These are phyloP conservation scores for Diutina pseudorugosa DNA, from an alignment of 1,139 yeast species.

Conservation along the genomic window DNA sequence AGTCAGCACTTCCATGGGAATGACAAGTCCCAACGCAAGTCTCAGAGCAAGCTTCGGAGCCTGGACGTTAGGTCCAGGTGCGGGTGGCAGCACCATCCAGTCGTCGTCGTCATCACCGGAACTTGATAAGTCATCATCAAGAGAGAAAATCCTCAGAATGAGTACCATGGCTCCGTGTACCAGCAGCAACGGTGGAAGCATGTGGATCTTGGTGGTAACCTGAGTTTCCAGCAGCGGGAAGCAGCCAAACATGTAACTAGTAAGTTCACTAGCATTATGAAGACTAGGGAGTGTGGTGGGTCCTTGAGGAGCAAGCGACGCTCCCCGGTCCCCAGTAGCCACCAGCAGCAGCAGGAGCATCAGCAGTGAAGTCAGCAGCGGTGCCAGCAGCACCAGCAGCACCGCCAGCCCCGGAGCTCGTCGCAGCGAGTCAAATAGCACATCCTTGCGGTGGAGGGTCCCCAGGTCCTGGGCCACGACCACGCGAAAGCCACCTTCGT, in stretches of 20 bases:
- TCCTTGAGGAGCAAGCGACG: background rate
- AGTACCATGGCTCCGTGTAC: constrained; percentile 25
- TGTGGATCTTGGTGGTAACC: constrained; percentile 34
- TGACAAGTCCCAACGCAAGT: constrained; percentile 35
- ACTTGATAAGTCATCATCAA: constrained; percentile 10
- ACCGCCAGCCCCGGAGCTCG: background rate
- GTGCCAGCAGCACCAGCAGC: no score
- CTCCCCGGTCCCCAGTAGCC: no score
- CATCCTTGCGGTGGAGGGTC: background rate
- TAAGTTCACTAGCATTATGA: constrained; percentile 23
- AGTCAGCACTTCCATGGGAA: constrained; percentile 26
- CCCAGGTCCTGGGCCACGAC: background rate
- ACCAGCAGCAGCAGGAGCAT: no score
- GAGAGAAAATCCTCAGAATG: constrained; percentile 34
- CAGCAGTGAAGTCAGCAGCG: no score
- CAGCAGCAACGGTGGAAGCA: constrained; percentile 29
- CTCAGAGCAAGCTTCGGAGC: constrained; percentile 27
- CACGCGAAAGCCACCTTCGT: background rate
- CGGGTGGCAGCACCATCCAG: constrained; percentile 6
- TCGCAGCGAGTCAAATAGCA: background rate
- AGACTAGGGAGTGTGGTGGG: background rate
- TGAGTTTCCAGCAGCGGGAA: constrained; percentile 37
- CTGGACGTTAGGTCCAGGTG: constrained; percentile 14
- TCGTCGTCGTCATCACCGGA: background rate
- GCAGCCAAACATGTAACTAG: constrained; percentile 47